Evolutionary conservation across 306 rosid genomes (phyloP).

Genomic region (Mucuna pruriens): DNA sequence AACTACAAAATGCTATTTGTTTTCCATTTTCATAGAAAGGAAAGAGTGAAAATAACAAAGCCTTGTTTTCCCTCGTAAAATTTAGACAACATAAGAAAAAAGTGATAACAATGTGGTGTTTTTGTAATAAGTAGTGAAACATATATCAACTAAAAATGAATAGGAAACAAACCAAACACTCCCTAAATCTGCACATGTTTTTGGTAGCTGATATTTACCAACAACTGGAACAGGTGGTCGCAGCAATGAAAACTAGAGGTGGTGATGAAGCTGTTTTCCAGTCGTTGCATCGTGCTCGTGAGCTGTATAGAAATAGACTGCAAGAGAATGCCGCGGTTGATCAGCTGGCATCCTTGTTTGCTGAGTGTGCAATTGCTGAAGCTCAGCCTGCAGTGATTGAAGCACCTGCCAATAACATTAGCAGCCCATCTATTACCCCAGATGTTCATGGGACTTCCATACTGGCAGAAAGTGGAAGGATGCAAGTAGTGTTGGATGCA

Average conservation of each 20-base stretch:
- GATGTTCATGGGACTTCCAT: slow-evolving; percentile 71
- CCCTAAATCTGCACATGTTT: neutral
- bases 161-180: neutral
- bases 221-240: slow-evolving; percentile 64
- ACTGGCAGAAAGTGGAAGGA: slow-evolving; percentile 88
- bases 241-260: slow-evolving; percentile 76
- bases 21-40: neutral
- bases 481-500: slow-evolving; percentile 88
- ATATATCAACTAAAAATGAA: neutral
- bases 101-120: neutral
- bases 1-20: neutral
- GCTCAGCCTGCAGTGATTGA: slow-evolving; percentile 63
- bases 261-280: slow-evolving; percentile 89
- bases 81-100: neutral
- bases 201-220: slow-evolving; percentile 14
- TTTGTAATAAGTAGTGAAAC: neutral
- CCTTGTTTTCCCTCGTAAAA: neutral
- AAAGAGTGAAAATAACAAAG: neutral
- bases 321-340: slow-evolving; percentile 73
- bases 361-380: slow-evolving; percentile 97
- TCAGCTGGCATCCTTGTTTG: slow-evolving; percentile 91
- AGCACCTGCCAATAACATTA: slow-evolving; percentile 34
- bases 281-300: slow-evolving; percentile 85
- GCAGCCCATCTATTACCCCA: slow-evolving; percentile 32
- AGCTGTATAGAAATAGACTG: slow-evolving; percentile 68